These are phyloP conservation scores for Elsinoe perseae DNA, from an alignment of 2,329 filamentous ascomycete genomes.

Conservation along the genomic window DNA sequence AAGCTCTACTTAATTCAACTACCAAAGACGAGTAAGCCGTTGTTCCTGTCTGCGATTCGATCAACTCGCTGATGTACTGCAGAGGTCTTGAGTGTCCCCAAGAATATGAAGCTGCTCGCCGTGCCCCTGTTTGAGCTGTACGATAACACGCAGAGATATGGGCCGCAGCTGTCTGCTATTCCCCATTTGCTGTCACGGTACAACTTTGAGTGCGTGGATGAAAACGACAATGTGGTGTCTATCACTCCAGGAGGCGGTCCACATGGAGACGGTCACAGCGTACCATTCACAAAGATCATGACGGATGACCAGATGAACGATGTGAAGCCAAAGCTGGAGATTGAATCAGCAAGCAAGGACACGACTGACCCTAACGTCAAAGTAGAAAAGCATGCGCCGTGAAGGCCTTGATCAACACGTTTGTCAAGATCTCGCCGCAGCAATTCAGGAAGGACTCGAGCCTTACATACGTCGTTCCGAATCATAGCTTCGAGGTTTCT, in stretches of 20 bases:
- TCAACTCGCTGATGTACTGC: conserved; percentile 16
- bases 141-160: conserved; percentile 91
- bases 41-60: neutral
- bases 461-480: too few species aligned
- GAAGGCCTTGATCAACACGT: neutral
- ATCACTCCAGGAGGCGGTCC: conserved; percentile 67
- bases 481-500: too few species aligned
- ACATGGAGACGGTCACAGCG: conserved; percentile 42
- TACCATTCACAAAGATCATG: conserved; percentile 59
- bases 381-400: neutral
- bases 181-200: conserved; percentile 90
- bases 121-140: conserved; percentile 97
- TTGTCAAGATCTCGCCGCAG: too few species aligned
- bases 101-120: conserved; percentile 98
- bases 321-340: neutral
- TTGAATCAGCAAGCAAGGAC: neutral
- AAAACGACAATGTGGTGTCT: conserved; percentile 79
- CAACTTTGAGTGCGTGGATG: conserved; percentile 96
- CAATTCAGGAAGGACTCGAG: too few species aligned
- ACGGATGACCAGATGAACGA: conserved; percentile 43
- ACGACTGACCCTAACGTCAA: neutral
- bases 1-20: conserved; percentile 97
- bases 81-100: conserved; percentile 94
- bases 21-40: conserved; percentile 70
- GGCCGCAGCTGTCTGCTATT: conserved; percentile 91